Percentiles rank a stretch among this genome's conserved stretches.
Evolutionary conservation across 2,329 filamentous ascomycete species (phyloP).

Genomic region (Herpomyces periplanetae): DNA sequence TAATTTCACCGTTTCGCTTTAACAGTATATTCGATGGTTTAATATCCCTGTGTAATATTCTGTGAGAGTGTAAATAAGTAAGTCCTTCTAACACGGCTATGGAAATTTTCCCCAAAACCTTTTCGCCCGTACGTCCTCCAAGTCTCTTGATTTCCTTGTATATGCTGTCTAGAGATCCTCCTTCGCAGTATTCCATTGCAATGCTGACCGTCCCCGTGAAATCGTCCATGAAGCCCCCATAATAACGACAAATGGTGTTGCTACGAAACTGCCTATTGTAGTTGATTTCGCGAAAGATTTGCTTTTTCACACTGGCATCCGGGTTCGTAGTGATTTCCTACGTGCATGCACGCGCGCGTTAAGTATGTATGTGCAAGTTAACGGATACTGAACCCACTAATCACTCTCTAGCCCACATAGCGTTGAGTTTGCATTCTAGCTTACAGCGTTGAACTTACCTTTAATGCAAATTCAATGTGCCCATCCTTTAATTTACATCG

Average conservation of each 20-base stretch:
- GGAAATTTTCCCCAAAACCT: slow-evolving; percentile 79
- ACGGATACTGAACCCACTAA: too few species aligned
- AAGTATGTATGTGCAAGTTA: too few species aligned
- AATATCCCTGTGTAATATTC: slow-evolving; percentile 95
- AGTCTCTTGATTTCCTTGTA: slow-evolving; percentile 91
- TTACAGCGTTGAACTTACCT: slow-evolving; percentile 24
- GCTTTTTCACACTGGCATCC: slow-evolving; percentile 87
- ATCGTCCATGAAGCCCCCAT: slow-evolving; percentile 79
- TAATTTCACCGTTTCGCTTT: slow-evolving; percentile 65
- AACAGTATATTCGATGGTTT: slow-evolving; percentile 91
- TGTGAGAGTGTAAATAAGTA: slow-evolving; percentile 71
- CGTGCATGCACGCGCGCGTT: too few species aligned
- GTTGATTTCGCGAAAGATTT: slow-evolving; percentile 73
- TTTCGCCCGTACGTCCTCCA: slow-evolving; percentile 73
- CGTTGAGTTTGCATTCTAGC: too few species aligned
- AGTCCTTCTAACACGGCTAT: slow-evolving; percentile 74
- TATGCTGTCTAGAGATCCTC: slow-evolving; percentile 73
- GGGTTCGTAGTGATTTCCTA: slow-evolving; percentile 94
- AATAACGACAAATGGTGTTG: slow-evolving; percentile 85
- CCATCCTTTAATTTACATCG: slow-evolving; percentile 56
- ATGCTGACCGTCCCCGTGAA: slow-evolving; percentile 91
- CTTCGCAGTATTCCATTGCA: slow-evolving; percentile 95
- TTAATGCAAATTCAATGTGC: slow-evolving; percentile 77
- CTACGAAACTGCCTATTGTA: slow-evolving; percentile 96
- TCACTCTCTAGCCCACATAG: too few species aligned